These are phyloP conservation scores for Apiospora pterosperma DNA, from an alignment of 2,329 filamentous ascomycete species.

Conservation along the genomic window DNA sequence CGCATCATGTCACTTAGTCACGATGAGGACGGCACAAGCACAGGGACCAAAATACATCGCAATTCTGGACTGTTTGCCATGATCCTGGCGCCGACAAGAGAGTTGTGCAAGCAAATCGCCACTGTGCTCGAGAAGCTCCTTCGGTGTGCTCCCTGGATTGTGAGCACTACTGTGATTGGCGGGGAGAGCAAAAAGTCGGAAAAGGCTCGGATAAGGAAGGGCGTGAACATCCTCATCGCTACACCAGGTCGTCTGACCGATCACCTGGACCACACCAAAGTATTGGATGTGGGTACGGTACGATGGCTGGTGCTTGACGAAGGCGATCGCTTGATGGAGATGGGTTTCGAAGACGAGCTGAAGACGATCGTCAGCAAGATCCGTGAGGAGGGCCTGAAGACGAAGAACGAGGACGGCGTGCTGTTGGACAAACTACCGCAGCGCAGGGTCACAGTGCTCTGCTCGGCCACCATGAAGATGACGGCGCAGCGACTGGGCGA, in stretches of 20 bases:
- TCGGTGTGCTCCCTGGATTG: conserved; percentile 89
- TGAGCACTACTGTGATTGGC: conserved; percentile 77
- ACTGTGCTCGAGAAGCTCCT: conserved; percentile 81
- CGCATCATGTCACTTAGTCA: conserved; percentile 75
- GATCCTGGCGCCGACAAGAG: conserved; percentile 88
- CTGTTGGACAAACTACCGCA: conserved; percentile 64
- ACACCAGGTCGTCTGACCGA: conserved; percentile 89
- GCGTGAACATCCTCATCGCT: conserved; percentile 91
- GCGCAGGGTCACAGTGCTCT: conserved; percentile 81
- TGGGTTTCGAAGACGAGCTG: conserved; percentile 94
- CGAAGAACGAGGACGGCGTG: conserved; percentile 56
- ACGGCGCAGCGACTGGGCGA: conserved; percentile 91
- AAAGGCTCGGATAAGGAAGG: conserved; percentile 90
- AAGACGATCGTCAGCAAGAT: conserved; percentile 81
- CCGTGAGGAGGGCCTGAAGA: conserved; percentile 58
- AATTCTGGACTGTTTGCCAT: conserved; percentile 91
- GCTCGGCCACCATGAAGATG: conserved; percentile 97
- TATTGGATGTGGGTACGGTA: conserved; percentile 81
- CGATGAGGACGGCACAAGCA: conserved; percentile 40
- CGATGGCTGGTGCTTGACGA: conserved; percentile 94
- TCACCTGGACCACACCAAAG: conserved; percentile 89
- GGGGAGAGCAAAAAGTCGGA: conserved; percentile 74
- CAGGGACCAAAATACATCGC: conserved; percentile 63
- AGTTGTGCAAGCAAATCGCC: conserved; percentile 91
- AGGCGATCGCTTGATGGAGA: conserved; percentile 96